Conservation (phyloP, 768 basidiomycete genomes). For the Ramaria rubella region DNA sequence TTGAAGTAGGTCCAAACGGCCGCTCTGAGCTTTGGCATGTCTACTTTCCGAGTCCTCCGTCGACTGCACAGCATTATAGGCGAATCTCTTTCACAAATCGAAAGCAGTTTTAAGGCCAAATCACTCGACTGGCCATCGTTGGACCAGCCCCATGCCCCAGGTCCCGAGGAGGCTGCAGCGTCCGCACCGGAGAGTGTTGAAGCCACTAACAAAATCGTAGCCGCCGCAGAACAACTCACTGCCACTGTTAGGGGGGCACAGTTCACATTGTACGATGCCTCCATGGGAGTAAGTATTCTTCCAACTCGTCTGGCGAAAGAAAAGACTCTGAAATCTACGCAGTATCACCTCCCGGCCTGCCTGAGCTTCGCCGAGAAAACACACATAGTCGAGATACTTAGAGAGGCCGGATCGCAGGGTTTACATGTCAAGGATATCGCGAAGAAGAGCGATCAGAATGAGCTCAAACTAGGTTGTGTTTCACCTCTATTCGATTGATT, state of each 20-base stretch:
- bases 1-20: too few species aligned
- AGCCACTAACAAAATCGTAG: constrained; percentile 11
- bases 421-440: constrained; percentile 3
- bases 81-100: constrained; percentile 62
- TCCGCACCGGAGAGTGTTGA: neutral
- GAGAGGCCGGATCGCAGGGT: constrained; percentile 37
- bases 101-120: constrained; percentile 27
- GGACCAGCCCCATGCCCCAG: constrained; percentile 4
- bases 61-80: constrained; percentile 61
- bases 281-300: constrained; percentile 61
- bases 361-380: constrained; percentile 6
- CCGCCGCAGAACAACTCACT: too few species aligned
- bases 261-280: constrained; percentile 64
- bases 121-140: constrained; percentile 41
- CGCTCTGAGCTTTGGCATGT: too few species aligned
- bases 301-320: neutral
- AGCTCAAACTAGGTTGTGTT: neutral
- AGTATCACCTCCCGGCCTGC: constrained; percentile 5
- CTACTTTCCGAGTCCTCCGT: constrained; percentile 50
- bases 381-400: constrained; percentile 13
- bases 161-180: neutral
- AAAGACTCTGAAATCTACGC: neutral
- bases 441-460: neutral
- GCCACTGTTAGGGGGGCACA: too few species aligned
- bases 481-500: neutral